A percentile compares a stretch with the other conserved stretches of the same genome.
phyloP scores from a whole-genome alignment of 2,329 filamentous ascomycete genomes.

The Westerdykella aurantiaca region DNA sequence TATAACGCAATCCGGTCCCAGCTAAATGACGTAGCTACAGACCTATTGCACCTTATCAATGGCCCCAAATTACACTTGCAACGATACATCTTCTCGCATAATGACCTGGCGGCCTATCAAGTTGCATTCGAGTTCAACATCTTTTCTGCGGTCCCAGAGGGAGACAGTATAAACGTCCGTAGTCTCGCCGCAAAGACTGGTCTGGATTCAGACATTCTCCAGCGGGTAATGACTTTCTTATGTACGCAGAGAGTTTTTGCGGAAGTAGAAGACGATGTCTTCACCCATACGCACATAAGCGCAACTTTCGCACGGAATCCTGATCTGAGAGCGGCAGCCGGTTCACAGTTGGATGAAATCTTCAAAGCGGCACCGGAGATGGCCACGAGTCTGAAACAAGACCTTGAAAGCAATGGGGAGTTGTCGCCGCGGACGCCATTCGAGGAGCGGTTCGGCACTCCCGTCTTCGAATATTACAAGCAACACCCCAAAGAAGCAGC shows the following conservation, averaged over 20 bases:
- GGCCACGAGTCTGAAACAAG: not conserved
- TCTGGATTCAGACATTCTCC: conserved; percentile 12
- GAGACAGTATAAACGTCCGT: conserved; percentile 5
- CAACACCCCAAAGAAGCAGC: conserved; percentile 18
- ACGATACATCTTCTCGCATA: conserved; percentile 11
- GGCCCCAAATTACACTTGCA: conserved; percentile 9
- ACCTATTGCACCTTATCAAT: conserved; percentile 7
- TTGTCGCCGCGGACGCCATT: conserved; percentile 15
- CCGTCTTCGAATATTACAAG: conserved; percentile 25
- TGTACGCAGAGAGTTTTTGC: conserved; percentile 13
- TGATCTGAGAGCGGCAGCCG: conserved; percentile 10
- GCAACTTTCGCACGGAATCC: conserved; percentile 9
- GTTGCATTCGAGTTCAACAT: conserved; percentile 16
- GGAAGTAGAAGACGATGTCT: conserved; percentile 11
- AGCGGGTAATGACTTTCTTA: conserved; percentile 13
- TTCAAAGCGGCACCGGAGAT: conserved; percentile 20
- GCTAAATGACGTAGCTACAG: conserved; percentile 13
- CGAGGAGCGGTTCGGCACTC: conserved; percentile 11
- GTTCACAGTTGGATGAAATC: conserved; percentile 23
- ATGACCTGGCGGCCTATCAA: conserved; percentile 17
- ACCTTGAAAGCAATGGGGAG: not conserved
- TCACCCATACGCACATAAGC: conserved; percentile 13
- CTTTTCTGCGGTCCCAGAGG: conserved; percentile 11
- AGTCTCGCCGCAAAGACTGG: conserved; percentile 11
- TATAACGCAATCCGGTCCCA: conserved; percentile 8